Evolutionary conservation across 2,329 filamentous ascomycete genomes (phyloP), one percentile per base, ranked within the genome.

Genomic region (Diaporthe batatas): DNA sequence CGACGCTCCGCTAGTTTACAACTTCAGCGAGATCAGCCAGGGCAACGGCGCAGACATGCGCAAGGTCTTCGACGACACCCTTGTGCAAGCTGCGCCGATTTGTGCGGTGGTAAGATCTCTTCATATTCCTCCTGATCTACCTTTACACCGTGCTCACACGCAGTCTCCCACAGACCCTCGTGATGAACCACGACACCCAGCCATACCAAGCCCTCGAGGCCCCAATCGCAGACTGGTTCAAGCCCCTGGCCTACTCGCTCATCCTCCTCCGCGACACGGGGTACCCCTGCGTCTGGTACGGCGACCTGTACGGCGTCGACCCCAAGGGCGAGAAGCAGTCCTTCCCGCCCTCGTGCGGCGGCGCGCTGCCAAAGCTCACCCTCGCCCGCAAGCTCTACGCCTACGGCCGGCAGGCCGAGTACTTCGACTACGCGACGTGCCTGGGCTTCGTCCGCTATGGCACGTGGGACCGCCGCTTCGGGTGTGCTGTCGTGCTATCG

Each of bases 101-200:
- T 80, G 81, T 57, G 82, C 83, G 1, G 83, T 83, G 54, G 80
- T 81, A 69, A 68, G 76, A 74, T 4, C 23, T n/a, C 5, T 49
- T 6, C 34, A 6, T 21, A 6, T n/a, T 12, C 58, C 16, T 36
- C 18, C 44, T 8, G 29, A 3, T 11, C 23, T 1, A 21, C n/a
- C 32, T n/a, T 14, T 23, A 44, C 11, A 14, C 12, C 8, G 54
- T 62, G 23, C 36, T 32, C 4, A n/a, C 14, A n/a, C 8, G 7
- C 25, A 3, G 18, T 53, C 10, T 32, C 25, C 16, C 23, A 2
- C 55, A 89, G 81, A 93, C 91, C 0, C 86, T 93, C 6, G 91
- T 94, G 1, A 90, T 90, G 81, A 94, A 93, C 80, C 92, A 94
- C 82, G 92, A 94, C 79, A 94, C 92, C 0, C 82, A 84, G 72